Evolutionary conservation across 2,329 filamentous ascomycete genomes (phyloP), one percentile per base, ranked within the genome.

Genomic region (Penicillium sp.): DNA sequence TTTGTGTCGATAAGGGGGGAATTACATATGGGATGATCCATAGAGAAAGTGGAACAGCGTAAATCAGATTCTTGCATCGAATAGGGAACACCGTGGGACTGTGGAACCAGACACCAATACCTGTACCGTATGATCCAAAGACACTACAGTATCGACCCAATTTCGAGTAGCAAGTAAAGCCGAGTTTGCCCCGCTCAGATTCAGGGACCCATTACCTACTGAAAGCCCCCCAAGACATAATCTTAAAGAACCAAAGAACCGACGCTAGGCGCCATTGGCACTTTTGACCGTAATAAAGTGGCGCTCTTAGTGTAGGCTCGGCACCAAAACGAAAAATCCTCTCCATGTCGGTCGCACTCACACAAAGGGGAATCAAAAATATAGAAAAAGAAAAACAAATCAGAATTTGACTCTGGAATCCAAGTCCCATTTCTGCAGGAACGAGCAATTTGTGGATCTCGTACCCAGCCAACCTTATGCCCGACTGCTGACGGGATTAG

Each of bases 371-470:
- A 4, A 18, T 4, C n/a, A 45, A 26, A 45, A 45, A 15, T 3
- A 44, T n/a, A 15, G 18, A 12, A 20, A 40, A 40, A 11, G 12
- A 11, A 26, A 45, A 15, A 48, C 20, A 33, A 33, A 14, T 50
- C 46, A n/a, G 41, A 35, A n/a, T 27, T 18, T 25, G 37, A n/a
- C 46, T 35, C 11, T 14, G 37, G 18, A 40, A 40, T 20, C 9
- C 15, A 37, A 35, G 25, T 47, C n/a, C 51, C 46, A 26, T 35
- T 25, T 26, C 49, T 33, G 35, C 45, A 43, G 49, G 55, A 55
- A 59, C 49, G 54, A 57, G 20, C 27, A 47, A 48, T 41, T 41
- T 37, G 55, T 49, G 50, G 57, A 60, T 60, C 58, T 44, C 55
- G 51, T 31, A 20, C 14, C 44, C 29, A 53, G 22, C 14, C 45